phyloP scores from a whole-genome alignment of 192 early-diverging fungal species.

The Blastocladiella britannica region DNA sequence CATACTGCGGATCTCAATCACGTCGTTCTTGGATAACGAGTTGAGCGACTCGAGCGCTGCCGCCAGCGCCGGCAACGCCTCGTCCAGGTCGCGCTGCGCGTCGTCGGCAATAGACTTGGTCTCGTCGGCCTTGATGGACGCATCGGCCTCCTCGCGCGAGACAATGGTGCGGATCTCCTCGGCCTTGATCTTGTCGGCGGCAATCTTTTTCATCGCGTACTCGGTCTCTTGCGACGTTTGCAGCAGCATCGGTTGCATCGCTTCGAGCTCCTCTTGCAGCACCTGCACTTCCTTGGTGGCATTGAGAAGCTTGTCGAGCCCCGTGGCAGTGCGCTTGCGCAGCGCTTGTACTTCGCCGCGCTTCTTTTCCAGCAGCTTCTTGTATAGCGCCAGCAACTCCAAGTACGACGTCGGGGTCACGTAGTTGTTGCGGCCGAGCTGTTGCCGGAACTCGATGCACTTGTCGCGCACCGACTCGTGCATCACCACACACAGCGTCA shows the following conservation, averaged over 20 bases:
- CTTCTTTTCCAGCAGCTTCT: conserved; percentile 70
- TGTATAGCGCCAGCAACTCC: conserved; percentile 89
- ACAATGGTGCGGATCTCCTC: conserved; percentile 70
- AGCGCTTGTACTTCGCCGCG: conserved; percentile 89
- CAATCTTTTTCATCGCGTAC: conserved; percentile 87
- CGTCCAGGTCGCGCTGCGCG: conserved; percentile 74
- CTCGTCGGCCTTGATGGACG: conserved; percentile 44
- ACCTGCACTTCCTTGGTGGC: conserved; percentile 91
- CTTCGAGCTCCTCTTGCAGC: conserved; percentile 65
- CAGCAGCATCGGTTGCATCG: conserved; percentile 66
- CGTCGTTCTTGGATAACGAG: conserved; percentile 85
- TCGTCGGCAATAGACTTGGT: conserved; percentile 56
- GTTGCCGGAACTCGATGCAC: conserved; percentile 59
- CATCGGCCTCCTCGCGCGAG: conserved; percentile 46
- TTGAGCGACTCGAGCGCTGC: conserved; percentile 86
- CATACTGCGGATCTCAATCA: conserved; percentile 94
- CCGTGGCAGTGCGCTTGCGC: conserved; percentile 91
- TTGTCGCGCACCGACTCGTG: conserved; percentile 75
- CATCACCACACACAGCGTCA: conserved; percentile 77
- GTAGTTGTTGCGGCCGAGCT: conserved; percentile 58
- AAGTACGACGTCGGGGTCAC: conserved; percentile 95
- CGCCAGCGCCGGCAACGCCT: conserved; percentile 85
- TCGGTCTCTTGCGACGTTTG: conserved; percentile 73
- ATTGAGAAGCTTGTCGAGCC: conserved; percentile 82
- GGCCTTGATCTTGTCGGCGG: conserved; percentile 80